Conservation (phyloP, 116 monocot species). For the Iris pallida region DNA sequence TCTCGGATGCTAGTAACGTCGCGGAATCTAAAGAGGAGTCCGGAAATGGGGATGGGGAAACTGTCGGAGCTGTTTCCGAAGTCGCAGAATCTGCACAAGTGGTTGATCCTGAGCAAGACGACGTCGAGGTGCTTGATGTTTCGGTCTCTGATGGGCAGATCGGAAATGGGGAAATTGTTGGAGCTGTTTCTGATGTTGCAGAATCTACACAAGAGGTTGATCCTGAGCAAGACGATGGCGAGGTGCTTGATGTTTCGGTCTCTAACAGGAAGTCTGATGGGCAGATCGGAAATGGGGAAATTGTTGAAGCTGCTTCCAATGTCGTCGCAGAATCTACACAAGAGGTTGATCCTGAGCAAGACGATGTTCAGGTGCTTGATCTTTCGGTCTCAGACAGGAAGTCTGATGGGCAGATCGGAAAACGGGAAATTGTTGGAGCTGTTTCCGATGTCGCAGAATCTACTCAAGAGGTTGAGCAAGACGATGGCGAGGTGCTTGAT, state of each 20-base stretch:
- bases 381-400: no score
- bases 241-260: no score
- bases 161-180: conserved; percentile 5
- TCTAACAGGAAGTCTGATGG: no score
- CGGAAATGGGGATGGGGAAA: neutral
- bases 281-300: neutral
- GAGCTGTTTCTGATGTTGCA: neutral
- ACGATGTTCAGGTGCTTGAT: no score
- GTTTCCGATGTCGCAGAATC: neutral
- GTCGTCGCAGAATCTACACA: neutral
- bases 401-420: no score
- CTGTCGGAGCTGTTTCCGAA: neutral
- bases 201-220: neutral
- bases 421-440: neutral
- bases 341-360: neutral
- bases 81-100: neutral
- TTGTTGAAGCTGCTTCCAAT: neutral
- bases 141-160: neutral
- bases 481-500: no score
- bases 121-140: no score
- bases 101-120: neutral
- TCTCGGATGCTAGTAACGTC: no score
- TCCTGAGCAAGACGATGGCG: neutral
- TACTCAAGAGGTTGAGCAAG: neutral
- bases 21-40: no score